A percentile compares a stretch with the other conserved stretches of the same genome.
Evolutionary conservation across 2,329 filamentous ascomycete genomes (phyloP).

Genomic region (Magnaporthiopsis poae): DNA sequence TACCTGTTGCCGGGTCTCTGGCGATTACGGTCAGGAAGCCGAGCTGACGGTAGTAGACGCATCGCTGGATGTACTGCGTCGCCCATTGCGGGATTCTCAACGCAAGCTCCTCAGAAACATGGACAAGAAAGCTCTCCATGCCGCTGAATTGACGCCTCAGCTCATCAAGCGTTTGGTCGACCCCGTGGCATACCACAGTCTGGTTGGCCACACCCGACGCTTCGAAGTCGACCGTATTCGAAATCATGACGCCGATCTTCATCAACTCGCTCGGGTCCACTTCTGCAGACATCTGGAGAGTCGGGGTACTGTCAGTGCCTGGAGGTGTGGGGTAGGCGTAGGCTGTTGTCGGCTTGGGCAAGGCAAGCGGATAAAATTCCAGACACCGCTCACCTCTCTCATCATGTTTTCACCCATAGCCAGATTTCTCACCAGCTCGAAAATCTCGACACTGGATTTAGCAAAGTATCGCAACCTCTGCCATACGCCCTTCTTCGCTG

Average conservation of each 20-base stretch:
- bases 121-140: conserved; percentile 61
- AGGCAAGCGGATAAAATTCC: background rate
- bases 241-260: conserved; percentile 60
- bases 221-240: conserved; percentile 70
- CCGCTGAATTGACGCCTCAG: conserved; percentile 70
- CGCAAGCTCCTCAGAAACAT: conserved; percentile 56
- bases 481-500: conserved; percentile 62
- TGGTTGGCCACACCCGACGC: conserved; percentile 60
- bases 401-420: conserved; percentile 43
- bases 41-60: conserved; percentile 83
- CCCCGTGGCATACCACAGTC: conserved; percentile 60
- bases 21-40: conserved; percentile 76
- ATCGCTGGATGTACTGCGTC: conserved; percentile 51
- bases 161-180: conserved; percentile 66
- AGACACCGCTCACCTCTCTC: conserved; percentile 34
- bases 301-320: conserved; percentile 2
- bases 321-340: background rate
- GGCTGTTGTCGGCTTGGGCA: background rate
- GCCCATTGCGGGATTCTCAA: conserved; percentile 51
- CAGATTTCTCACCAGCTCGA: conserved; percentile 52
- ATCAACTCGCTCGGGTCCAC: conserved; percentile 52
- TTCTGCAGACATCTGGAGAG: conserved; percentile 39
- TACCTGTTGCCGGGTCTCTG: conserved; percentile 47
- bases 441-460: conserved; percentile 59
- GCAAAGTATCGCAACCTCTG: conserved; percentile 61